Evolutionary conservation across 73 alveolate genomes (phyloP).

Genomic region (Paramecium caudatum): DNA sequence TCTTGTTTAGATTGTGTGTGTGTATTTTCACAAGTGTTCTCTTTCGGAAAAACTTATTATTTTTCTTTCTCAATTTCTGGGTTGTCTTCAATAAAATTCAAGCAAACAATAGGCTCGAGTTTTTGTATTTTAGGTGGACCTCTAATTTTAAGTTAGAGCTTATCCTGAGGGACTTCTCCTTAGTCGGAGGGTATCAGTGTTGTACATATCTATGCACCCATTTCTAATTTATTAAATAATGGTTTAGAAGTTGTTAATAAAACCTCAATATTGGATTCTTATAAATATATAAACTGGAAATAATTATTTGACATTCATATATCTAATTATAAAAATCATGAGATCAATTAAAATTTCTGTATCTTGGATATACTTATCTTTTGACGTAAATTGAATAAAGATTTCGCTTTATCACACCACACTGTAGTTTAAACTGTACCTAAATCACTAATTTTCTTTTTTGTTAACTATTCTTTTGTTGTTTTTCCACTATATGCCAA

Average conservation of each 20-base stretch:
- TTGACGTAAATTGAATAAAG: slow-evolving; percentile 60
- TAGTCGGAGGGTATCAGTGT: too few species aligned
- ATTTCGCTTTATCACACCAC: slow-evolving; percentile 72
- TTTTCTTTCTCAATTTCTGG: not conserved
- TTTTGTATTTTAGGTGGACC: slow-evolving; percentile 10
- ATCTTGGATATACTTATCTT: slow-evolving; percentile 5
- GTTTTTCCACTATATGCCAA: slow-evolving; percentile 72
- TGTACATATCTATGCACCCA: slow-evolving; percentile 2
- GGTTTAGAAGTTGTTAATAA: not conserved
- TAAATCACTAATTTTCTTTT: not conserved
- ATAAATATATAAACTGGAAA: too few species aligned
- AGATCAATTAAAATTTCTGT: not conserved
- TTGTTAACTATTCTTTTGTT: slow-evolving; percentile 68
- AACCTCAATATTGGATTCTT: too few species aligned
- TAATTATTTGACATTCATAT: too few species aligned
- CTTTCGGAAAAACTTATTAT: not conserved
- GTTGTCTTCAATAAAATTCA: not conserved
- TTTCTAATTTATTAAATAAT: not conserved
- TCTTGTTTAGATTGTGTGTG: too few species aligned
- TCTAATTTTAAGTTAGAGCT: not conserved
- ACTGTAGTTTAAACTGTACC: not conserved
- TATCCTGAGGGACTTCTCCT: too few species aligned
- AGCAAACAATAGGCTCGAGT: not conserved
- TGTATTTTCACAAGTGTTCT: too few species aligned
- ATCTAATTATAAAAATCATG: too few species aligned